phyloP scores from a whole-genome alignment of 106 monocot species.

The Phalaenopsis equestris region DNA sequence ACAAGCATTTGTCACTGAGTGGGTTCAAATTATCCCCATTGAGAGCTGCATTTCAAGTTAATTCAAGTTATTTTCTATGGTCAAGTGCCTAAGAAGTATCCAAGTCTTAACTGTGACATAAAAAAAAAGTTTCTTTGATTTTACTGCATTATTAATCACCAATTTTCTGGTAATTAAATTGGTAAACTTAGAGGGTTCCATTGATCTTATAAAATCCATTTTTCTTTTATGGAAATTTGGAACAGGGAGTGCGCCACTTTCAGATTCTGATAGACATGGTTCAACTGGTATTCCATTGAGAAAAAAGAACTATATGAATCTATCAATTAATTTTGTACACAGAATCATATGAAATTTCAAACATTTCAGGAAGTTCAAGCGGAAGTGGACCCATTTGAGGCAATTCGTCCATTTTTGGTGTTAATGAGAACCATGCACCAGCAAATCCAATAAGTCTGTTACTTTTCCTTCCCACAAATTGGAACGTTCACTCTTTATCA shows the following conservation, averaged over 20 bases:
- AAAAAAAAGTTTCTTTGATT: background rate
- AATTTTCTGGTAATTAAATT: background rate
- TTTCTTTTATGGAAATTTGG: conserved; percentile 1
- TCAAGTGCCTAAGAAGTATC: too few species aligned
- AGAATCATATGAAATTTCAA: background rate
- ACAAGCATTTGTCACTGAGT: too few species aligned
- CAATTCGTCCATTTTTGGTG: conserved; percentile 77
- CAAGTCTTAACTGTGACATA: too few species aligned
- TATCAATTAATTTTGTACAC: background rate
- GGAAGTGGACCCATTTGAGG: conserved; percentile 74
- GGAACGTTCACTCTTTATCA: conserved; percentile 46
- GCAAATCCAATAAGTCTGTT: conserved; percentile 32
- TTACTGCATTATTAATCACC: background rate
- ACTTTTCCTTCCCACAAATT: conserved; percentile 25
- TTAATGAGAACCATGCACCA: conserved; percentile 50
- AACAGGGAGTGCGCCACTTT: conserved; percentile 46
- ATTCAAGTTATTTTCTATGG: background rate
- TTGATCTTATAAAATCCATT: background rate
- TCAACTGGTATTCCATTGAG: conserved; percentile 36
- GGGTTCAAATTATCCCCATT: too few species aligned
- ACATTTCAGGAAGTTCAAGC: conserved; percentile 37
- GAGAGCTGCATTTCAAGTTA: background rate
- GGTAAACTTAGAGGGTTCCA: background rate
- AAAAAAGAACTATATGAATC: background rate
- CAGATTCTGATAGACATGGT: conserved; percentile 54